phyloP scores from a whole-genome alignment of 2,329 filamentous ascomycete genomes.

The Lanzia echinophila region DNA sequence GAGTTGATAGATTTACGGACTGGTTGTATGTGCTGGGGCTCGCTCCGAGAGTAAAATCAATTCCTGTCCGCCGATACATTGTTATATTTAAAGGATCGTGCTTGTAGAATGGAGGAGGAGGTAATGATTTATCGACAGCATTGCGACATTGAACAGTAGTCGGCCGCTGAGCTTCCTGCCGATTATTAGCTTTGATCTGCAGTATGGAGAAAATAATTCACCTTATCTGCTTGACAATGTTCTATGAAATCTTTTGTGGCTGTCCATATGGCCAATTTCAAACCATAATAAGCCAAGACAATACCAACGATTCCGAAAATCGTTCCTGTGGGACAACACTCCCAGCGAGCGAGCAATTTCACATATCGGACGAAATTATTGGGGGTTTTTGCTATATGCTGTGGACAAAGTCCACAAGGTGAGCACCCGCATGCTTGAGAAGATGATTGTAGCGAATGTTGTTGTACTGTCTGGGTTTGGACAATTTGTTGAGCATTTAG shows the following conservation, averaged over 20 bases:
- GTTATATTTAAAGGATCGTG: neutral
- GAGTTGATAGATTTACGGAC: too few relatives aligned
- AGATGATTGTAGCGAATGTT: too few relatives aligned
- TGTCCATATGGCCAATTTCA: neutral
- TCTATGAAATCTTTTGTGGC: constrained; percentile 3
- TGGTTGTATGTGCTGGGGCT: neutral
- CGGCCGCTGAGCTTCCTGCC: neutral
- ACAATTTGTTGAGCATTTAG: too few relatives aligned
- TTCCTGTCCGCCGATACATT: neutral
- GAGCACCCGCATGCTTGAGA: neutral
- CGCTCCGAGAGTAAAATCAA: neutral
- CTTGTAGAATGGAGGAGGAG: neutral
- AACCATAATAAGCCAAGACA: neutral
- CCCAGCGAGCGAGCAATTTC: neutral
- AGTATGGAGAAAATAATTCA: neutral
- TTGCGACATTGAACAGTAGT: neutral
- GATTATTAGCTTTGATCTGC: neutral
- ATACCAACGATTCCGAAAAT: neutral
- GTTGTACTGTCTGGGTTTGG: too few relatives aligned
- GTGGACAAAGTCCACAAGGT: neutral
- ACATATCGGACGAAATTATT: neutral
- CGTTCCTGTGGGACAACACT: neutral
- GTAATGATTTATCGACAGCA: neutral
- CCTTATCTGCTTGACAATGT: neutral
- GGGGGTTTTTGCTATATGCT: neutral